Conservation (phyloP, 441 rosid genomes). For the Erodium moschatum region DNA sequence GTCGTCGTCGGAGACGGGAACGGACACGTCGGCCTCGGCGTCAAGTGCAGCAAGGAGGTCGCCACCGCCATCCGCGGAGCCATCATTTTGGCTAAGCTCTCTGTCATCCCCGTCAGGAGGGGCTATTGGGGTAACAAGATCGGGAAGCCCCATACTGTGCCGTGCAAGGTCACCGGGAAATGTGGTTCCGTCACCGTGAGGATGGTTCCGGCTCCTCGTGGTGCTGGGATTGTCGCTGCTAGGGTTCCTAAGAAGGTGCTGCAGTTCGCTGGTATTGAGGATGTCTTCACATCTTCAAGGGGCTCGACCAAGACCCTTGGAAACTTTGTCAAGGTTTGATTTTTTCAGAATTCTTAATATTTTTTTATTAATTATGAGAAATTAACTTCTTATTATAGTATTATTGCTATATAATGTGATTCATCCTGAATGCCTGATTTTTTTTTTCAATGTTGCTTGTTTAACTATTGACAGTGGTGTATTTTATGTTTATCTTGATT, state of each 20-base stretch:
- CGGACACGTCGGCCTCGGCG: constrained; percentile 86
- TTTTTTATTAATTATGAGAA: no score
- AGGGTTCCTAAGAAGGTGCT: constrained; percentile 82
- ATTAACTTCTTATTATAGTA: no score
- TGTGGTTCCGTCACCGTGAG: constrained; percentile 74
- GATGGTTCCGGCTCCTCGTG: constrained; percentile 90
- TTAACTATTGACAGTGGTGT: no score
- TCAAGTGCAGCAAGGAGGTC: constrained; percentile 75
- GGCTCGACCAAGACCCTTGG: constrained; percentile 83
- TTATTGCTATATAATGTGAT: no score
- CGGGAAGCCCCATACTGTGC: constrained; percentile 71
- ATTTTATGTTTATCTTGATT: no score
- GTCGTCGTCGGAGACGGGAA: constrained; percentile 78
- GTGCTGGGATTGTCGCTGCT: constrained; percentile 79
- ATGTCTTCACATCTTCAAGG: constrained; percentile 77
- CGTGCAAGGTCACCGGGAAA: constrained; percentile 76
- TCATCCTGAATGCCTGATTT: no score
- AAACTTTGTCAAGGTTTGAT: constrained; percentile 67
- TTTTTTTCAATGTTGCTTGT: not conserved
- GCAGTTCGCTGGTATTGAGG: constrained; percentile 77
- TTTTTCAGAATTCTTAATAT: not conserved
- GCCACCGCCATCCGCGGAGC: constrained; percentile 82
- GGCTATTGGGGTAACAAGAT: constrained; percentile 91
- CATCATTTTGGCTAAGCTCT: constrained; percentile 66
- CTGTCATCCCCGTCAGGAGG: constrained; percentile 73